phyloP scores from a whole-genome alignment of 2,329 filamentous ascomycete genomes.

The Bipolaris victoriae region DNA sequence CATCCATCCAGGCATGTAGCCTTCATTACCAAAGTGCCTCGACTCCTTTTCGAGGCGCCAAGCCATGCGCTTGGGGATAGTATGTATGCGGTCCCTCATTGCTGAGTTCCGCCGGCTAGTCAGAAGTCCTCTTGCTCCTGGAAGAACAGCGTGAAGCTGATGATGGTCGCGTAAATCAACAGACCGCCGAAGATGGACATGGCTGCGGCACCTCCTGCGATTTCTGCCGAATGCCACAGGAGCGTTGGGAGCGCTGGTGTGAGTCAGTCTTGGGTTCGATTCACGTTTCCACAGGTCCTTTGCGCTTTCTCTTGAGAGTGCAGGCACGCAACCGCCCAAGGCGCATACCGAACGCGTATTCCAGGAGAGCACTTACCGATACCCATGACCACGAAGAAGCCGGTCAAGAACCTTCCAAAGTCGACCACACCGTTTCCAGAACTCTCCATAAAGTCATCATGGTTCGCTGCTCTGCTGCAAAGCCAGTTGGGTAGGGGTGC shows the following conservation, averaged over 20 bases:
- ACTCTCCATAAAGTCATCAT: conserved; percentile 93
- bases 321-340: neutral
- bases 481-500: conserved; percentile 97
- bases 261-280: conserved; percentile 17
- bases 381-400: conserved; percentile 96
- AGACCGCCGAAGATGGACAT: conserved; percentile 95
- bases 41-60: neutral
- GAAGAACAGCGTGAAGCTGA: conserved; percentile 98
- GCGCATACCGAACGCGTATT: neutral
- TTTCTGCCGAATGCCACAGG: conserved; percentile 84
- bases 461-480: conserved; percentile 83
- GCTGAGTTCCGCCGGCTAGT: conserved; percentile 37
- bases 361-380: conserved; percentile 71
- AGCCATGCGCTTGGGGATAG: conserved; percentile 2
- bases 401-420: conserved; percentile 90
- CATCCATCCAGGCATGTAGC: neutral
- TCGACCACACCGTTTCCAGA: conserved; percentile 85
- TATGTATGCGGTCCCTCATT: conserved; percentile 18
- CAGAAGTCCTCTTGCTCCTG: conserved; percentile 96
- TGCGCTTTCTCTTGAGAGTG: neutral
- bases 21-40: neutral
- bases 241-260: conserved; percentile 79
- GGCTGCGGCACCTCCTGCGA: conserved; percentile 82
- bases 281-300: neutral
- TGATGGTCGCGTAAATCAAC: conserved; percentile 96